Base-by-base conservation (phyloP, 192 early-diverging fungal species). In the Backusella mclennaniae region DNA sequence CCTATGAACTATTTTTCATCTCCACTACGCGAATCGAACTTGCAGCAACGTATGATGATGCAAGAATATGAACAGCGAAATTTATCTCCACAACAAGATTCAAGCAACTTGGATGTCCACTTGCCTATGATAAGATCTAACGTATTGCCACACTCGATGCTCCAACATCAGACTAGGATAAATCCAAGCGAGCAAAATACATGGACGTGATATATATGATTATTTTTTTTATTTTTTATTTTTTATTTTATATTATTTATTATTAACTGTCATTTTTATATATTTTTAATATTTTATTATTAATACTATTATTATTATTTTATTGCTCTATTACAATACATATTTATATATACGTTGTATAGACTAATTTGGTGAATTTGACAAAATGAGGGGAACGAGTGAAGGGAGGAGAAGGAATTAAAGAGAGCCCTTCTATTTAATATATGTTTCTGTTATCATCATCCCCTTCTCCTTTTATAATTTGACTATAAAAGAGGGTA, bases 21-120 rank as follows among this genome's bases (percentile, higher is more conserved):
- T 19, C 68, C n/a, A n/a, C n/a, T 23, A 38, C 68, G 35, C 4
- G 35, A 69, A 39, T 23, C 39, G 17, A 26, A 52, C 31, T 53
- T 53, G 26, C 31, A 52, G 6, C 71, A 73, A 53, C 41, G 49
- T 9, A 73, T 73, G 31, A 49, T 53, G n/a, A 35, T 35, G 33
- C 71, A 52, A 73, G 33, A 35, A 11, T 53, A 73, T 53, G 46
- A 59, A 41, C 73, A 74, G 53, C 52, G 29, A 39, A 53, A 74
- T 26, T 21, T 52, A 56, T 56, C 31, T 35, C 53, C 53, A 63
- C 73, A 73, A 41, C 71, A 56, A 41, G 52, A 73, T 59, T 35
- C 31, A 39, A 23, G 19, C 12, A 42, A 73, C 5, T 19, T 29
- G 38, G 33, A 35, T 17, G n/a, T 21, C 36, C 39, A 71, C 12